phyloP scores from a whole-genome alignment of 805 yeast species.

The Pichia paraexigua region DNA sequence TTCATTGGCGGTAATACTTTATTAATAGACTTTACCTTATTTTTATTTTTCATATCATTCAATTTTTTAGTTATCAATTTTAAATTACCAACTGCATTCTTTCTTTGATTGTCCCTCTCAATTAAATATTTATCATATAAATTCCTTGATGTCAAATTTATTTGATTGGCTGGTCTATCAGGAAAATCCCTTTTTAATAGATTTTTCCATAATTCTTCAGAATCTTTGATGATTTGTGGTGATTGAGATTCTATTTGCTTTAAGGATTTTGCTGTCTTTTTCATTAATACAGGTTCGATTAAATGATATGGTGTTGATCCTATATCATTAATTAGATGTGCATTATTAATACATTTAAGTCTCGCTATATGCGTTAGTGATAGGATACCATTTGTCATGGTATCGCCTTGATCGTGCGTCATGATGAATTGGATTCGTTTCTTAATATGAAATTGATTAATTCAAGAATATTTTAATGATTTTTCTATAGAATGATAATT shows the following conservation, averaged over 20 bases:
- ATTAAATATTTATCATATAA: slow-evolving; percentile 32
- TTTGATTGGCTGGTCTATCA: slow-evolving; percentile 30
- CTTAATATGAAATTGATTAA: too few species aligned
- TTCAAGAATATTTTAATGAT: too few species aligned
- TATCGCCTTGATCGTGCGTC: not conserved
- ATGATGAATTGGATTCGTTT: not conserved
- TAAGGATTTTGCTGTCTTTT: slow-evolving; percentile 39
- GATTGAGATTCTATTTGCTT: slow-evolving; percentile 33
- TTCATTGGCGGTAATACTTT: slow-evolving; percentile 20
- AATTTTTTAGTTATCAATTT: slow-evolving; percentile 35
- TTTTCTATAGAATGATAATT: too few species aligned
- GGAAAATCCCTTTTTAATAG: slow-evolving; percentile 41
- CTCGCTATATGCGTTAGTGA: slow-evolving; percentile 22
- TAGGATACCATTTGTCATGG: slow-evolving; percentile 14
- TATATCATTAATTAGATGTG: slow-evolving; percentile 27
- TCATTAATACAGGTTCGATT: slow-evolving; percentile 37
- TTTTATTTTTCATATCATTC: slow-evolving; percentile 33
- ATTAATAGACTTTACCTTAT: slow-evolving; percentile 30
- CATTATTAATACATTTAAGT: slow-evolving; percentile 25
- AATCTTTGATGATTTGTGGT: slow-evolving; percentile 33
- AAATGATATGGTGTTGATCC: slow-evolving; percentile 36
- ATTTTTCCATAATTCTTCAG: slow-evolving; percentile 40
- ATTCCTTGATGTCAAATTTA: slow-evolving; percentile 21
- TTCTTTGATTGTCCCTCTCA: slow-evolving; percentile 37
- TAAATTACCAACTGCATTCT: slow-evolving; percentile 37